Percentiles rank a stretch among this genome's conserved stretches.
These are phyloP conservation scores for Prunus dulcis DNA, from an alignment of 306 rosid species.

Conservation along the genomic window DNA sequence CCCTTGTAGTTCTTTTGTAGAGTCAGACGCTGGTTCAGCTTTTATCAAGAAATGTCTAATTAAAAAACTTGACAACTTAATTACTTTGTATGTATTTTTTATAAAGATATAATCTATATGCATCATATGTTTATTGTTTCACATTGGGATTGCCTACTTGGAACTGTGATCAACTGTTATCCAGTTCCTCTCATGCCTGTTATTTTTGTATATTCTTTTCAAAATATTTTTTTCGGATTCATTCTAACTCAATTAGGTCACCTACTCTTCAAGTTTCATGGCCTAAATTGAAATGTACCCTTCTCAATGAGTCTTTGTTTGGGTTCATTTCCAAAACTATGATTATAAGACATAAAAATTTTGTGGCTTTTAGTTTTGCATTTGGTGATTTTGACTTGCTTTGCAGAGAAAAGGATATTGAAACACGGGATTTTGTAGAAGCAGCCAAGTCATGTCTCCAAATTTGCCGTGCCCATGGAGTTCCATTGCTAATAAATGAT, in stretches of 20 bases:
- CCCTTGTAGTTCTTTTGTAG: background rate
- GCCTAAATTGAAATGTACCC: background rate
- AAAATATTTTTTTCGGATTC: background rate
- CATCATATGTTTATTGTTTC: background rate
- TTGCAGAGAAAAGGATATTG: constrained; percentile 81
- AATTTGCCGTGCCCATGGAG: constrained; percentile 67
- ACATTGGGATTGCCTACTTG: background rate
- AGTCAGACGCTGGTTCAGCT: background rate
- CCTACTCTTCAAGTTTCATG: background rate
- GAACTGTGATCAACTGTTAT: background rate
- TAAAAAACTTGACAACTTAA: background rate
- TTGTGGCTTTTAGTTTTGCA: background rate
- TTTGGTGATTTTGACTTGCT: background rate
- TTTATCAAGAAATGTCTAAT: background rate
- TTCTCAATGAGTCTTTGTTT: background rate
- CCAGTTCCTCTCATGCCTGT: background rate
- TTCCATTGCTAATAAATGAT: constrained; percentile 80
- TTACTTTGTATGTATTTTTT: background rate
- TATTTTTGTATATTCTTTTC: background rate
- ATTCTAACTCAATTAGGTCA: background rate
- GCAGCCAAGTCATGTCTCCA: constrained; percentile 70
- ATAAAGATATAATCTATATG: background rate
- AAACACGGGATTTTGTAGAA: constrained; percentile 66
- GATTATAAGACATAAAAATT: background rate
- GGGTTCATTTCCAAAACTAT: background rate